These are phyloP conservation scores for Colletotrichum sp. DNA, from an alignment of 2,329 filamentous ascomycete genomes.

Conservation along the genomic window DNA sequence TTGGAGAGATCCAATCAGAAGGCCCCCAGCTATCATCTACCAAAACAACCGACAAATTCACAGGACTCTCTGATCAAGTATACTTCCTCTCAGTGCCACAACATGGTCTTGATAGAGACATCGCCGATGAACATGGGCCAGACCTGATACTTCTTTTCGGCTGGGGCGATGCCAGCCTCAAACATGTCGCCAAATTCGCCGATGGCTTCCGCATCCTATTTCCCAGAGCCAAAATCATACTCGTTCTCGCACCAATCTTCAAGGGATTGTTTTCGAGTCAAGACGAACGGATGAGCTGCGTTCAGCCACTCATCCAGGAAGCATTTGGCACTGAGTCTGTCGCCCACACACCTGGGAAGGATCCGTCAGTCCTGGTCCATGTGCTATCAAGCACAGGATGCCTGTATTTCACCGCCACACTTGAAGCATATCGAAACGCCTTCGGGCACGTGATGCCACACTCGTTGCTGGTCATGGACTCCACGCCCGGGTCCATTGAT, in stretches of 20 bases:
- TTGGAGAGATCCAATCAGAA: neutral
- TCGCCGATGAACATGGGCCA: slow-evolving; percentile 28
- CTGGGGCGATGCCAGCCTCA: slow-evolving; percentile 61
- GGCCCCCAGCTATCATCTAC: neutral
- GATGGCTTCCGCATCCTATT: slow-evolving; percentile 55
- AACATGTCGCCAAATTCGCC: slow-evolving; percentile 61
- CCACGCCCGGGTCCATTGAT: slow-evolving; percentile 47
- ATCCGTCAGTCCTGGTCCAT: slow-evolving; percentile 51
- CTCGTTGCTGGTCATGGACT: slow-evolving; percentile 54
- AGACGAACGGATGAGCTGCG: slow-evolving; percentile 44
- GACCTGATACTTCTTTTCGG: slow-evolving; percentile 57
- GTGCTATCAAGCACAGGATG: slow-evolving; percentile 63
- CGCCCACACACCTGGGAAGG: slow-evolving; percentile 15
- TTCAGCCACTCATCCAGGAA: slow-evolving; percentile 49
- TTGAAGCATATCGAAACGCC: slow-evolving; percentile 46
- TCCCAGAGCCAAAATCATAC: slow-evolving; percentile 53
- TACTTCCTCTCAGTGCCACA: neutral
- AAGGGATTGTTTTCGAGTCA: slow-evolving; percentile 49
- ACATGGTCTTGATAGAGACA: neutral
- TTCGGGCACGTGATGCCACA: slow-evolving; percentile 42
- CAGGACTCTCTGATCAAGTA: neutral
- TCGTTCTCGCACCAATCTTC: slow-evolving; percentile 55
- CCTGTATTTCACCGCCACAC: slow-evolving; percentile 54
- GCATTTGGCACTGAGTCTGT: slow-evolving; percentile 31
- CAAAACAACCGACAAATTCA: neutral